phyloP scores from a whole-genome alignment of 768 basidiomycete genomes.

The Boletus sensibilis region DNA sequence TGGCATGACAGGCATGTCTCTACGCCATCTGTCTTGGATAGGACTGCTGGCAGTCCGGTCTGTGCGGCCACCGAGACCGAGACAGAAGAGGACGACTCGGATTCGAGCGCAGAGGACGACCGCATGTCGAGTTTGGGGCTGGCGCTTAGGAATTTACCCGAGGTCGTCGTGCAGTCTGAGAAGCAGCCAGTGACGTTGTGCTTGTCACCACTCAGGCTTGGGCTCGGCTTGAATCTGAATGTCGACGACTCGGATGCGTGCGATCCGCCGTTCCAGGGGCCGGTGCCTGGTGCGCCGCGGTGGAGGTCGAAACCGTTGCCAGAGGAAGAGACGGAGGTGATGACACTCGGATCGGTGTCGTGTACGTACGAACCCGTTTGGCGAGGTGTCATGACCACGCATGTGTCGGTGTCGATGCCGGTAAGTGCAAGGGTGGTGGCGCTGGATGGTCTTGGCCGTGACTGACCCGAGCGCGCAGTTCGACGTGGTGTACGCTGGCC shows the following conservation, averaged over 20 bases:
- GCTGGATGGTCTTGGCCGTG: background rate
- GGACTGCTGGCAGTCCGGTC: background rate
- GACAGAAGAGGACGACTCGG: background rate
- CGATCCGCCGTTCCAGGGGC: background rate
- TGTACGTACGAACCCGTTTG: background rate
- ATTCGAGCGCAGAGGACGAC: background rate
- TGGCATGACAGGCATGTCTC: constrained; percentile 41
- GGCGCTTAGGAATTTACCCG: background rate
- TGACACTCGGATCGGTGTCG: background rate
- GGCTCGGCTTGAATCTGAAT: background rate
- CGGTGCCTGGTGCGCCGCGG: constrained; percentile 27
- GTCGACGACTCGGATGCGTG: constrained; percentile 1
- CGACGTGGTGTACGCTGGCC: background rate
- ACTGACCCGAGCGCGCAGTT: background rate
- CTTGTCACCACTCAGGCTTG: constrained; percentile 8
- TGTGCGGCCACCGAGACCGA: background rate
- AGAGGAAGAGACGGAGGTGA: constrained; percentile 3
- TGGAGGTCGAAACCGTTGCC: constrained; percentile 21
- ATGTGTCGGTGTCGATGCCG: constrained; percentile 1
- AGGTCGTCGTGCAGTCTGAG: background rate
- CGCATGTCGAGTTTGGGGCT: background rate
- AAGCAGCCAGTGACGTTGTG: background rate
- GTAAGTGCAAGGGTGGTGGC: constrained; percentile 7
- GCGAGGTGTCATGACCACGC: background rate
- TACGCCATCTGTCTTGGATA: background rate